Base-by-base conservation (phyloP, 2,329 filamentous ascomycete species). In the Pleoardoris graminearum region DNA sequence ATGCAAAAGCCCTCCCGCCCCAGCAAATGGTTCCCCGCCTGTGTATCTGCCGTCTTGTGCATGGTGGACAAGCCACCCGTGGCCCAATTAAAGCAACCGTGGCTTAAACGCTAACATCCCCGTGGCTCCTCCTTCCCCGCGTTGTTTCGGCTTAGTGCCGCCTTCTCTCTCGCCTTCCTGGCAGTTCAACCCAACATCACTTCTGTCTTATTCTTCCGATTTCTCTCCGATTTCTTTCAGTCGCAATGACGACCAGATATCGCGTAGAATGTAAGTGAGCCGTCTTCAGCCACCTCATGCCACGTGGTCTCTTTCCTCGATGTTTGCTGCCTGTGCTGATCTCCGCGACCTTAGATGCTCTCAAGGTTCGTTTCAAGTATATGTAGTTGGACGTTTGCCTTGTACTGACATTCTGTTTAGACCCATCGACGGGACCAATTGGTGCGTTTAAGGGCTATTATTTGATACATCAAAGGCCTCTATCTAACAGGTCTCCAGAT, bases 371-470 rank as follows among this genome's bases (percentile, higher is more conserved):
- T 68, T 35, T 27, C 39, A n/a, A 27, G 36, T 46, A 19, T 17
- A 22, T 23, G 38, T 25, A 43, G 48, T 41, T 32, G 44, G 48
- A 47, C 52, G 36, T 59, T 57, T 59, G 52, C 62, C n/a, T 67
- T 42, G 67, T 50, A 49, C 61, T 66, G 44, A 67, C 50, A 45
- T n/a, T 8, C 14, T 7, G 1, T n/a, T 8, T 85, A 96, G 82
- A 93, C 91, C 47, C 92, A 97, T 77, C 85, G 92, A 50, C 82
- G 92, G 70, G 92, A 97, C 72, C 92, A 97, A 73, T 85, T 97
- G 66, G 91, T 91, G 75, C 81, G 89, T 88, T 78, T 7, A 23
- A 19, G 29, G 23, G 25, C 23, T 8, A n/a, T 39, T 16, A 3
- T 7, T 32, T 7, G n/a, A 37, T 25, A 2, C 5, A 29, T 3